A percentile compares a stretch with the other conserved stretches of the same genome.
These are phyloP conservation scores for Eutrema salsugineum DNA, from an alignment of 441 rosid genomes.

Conservation along the genomic window DNA sequence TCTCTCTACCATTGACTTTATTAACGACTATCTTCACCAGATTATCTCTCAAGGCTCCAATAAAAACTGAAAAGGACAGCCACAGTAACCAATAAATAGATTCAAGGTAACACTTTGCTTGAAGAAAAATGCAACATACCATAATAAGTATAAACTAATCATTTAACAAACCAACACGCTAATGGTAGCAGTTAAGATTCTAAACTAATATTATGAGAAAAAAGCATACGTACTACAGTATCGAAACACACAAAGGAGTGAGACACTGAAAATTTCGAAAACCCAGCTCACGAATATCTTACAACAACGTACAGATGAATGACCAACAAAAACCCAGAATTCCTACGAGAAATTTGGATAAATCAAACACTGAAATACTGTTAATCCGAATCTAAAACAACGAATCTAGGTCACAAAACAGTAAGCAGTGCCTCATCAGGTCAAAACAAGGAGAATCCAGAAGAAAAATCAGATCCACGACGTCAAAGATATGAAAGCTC, in stretches of 20 bases:
- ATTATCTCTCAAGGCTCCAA: slow-evolving; percentile 1
- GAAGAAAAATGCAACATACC: slow-evolving; percentile 25
- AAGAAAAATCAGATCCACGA: slow-evolving; percentile 10
- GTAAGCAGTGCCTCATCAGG: neutral
- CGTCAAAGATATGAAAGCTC: neutral
- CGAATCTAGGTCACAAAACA: slow-evolving; percentile 2
- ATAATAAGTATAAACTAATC: slow-evolving; percentile 18
- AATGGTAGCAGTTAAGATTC: slow-evolving; percentile 5
- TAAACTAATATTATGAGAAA: neutral
- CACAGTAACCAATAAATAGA: neutral
- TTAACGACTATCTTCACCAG: neutral
- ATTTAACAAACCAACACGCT: slow-evolving; percentile 1
- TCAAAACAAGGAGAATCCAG: neutral
- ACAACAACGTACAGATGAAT: slow-evolving; percentile 1
- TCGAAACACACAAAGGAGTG: neutral
- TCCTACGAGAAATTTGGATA: neutral
- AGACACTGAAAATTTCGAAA: neutral
- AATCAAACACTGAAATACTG: neutral
- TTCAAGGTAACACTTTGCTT: neutral
- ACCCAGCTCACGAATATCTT: neutral
- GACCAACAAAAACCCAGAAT: neutral
- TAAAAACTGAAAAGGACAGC: slow-evolving; percentile 4
- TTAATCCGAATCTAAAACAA: slow-evolving; percentile 3
- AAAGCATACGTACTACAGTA: neutral
- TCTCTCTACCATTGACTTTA: neutral